phyloP scores from a whole-genome alignment of 257 asterid genomes.

The Verbena officinalis region DNA sequence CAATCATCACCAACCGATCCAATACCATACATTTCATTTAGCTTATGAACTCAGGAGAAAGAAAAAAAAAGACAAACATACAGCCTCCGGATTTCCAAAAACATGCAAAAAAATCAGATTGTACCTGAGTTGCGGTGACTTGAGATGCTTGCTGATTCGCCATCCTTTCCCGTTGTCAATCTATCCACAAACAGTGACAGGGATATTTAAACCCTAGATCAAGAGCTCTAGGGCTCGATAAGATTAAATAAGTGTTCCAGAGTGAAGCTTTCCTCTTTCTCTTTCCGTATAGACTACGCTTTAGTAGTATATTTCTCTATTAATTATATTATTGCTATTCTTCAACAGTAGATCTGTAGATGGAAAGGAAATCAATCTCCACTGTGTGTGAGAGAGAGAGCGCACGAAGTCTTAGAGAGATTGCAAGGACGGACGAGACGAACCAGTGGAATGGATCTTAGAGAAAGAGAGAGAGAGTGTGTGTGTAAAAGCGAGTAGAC shows the following conservation, averaged over 20 bases:
- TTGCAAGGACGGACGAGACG: background rate
- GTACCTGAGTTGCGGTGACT: conserved; percentile 48
- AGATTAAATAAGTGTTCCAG: background rate
- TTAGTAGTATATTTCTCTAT: too few species aligned
- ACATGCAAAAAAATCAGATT: background rate
- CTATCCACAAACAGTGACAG: conserved; percentile 13
- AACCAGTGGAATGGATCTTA: background rate
- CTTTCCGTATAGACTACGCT: background rate
- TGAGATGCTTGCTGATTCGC: conserved; percentile 39
- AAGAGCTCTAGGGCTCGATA: conserved; percentile 23
- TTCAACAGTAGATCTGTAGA: background rate
- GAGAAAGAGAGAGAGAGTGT: background rate
- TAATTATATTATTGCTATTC: background rate
- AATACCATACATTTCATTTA: too few species aligned
- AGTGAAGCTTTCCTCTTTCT: background rate
- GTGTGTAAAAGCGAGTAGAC: background rate
- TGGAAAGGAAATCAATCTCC: background rate
- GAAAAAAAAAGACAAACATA: background rate
- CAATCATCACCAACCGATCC: background rate
- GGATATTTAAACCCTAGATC: conserved; percentile 33
- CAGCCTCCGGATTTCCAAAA: background rate
- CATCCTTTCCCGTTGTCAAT: conserved; percentile 31
- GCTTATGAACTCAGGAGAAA: too few species aligned
- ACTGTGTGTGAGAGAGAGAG: background rate
- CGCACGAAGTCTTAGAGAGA: background rate